Evolutionary conservation across 257 asterid species (phyloP).

Genomic region (Anisodus tanguticus): DNA sequence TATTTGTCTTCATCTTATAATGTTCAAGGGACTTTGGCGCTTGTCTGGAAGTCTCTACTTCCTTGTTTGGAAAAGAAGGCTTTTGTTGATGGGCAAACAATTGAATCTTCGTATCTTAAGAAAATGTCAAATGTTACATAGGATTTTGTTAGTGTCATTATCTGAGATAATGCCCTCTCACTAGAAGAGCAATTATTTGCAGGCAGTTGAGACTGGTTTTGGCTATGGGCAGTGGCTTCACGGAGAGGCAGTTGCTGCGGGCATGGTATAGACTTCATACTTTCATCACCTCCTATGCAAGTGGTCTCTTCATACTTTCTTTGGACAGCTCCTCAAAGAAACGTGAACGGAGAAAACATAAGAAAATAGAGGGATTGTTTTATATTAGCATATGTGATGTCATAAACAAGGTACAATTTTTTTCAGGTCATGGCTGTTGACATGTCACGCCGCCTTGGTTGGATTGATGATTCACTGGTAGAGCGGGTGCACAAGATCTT

Average conservation of each 20-base stretch:
- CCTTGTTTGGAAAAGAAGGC: neutral
- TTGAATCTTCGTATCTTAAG: neutral
- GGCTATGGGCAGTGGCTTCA: conserved; percentile 99
- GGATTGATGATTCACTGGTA: conserved; percentile 88
- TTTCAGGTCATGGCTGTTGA: conserved; percentile 96
- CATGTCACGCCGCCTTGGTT: conserved; percentile 90
- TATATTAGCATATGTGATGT: neutral
- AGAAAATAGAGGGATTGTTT: neutral
- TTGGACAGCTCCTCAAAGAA: conserved; percentile 6
- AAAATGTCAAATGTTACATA: neutral
- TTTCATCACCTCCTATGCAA: neutral
- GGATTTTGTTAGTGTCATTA: neutral
- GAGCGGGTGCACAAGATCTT: conserved; percentile 70
- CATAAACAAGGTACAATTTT: conserved; percentile 9
- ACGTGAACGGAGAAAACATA: neutral
- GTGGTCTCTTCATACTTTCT: neutral
- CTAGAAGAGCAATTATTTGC: conserved; percentile 34
- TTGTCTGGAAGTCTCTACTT: neutral
- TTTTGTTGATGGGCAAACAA: neutral
- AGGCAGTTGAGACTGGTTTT: conserved; percentile 93
- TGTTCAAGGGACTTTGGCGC: conserved; percentile 19
- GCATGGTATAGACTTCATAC: conserved; percentile 54
- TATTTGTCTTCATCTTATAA: conserved; percentile 23
- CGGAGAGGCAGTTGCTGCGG: conserved; percentile 99
- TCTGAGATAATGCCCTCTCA: conserved; percentile 19